Evolutionary conservation across 805 yeast genomes (phyloP).

Genomic region (Tetrapisispora namnaoensis): DNA sequence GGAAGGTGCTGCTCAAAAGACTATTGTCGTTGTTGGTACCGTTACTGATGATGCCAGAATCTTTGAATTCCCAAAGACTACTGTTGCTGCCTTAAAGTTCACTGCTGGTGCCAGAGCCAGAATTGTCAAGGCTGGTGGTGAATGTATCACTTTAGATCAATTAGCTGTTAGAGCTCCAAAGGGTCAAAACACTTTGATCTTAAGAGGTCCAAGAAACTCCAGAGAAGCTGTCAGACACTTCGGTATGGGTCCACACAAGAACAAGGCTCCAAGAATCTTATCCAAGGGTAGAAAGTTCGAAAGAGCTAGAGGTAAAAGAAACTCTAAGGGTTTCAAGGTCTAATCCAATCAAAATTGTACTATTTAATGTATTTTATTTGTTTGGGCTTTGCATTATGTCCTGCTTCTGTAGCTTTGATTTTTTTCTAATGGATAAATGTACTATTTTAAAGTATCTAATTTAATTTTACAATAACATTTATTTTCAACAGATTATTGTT

Average conservation of each 20-base stretch:
- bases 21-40: constrained; percentile 97
- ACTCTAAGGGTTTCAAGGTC: constrained; percentile 99
- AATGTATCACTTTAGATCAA: constrained; percentile 97
- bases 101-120: constrained; percentile 98
- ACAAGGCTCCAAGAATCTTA: constrained; percentile 96
- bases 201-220: constrained; percentile 98
- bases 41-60: constrained; percentile 97
- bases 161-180: constrained; percentile 98
- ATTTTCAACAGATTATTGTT: background rate
- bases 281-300: constrained; percentile 99
- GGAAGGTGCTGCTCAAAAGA: constrained; percentile 81
- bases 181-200: constrained; percentile 95
- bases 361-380: background rate
- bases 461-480: constrained; percentile 3
- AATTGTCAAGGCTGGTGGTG: constrained; percentile 98
- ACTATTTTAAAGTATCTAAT: constrained; percentile 1
- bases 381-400: background rate
- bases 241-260: constrained; percentile 99
- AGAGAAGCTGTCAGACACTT: constrained; percentile 99
- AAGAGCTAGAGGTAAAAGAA: constrained; percentile 99
- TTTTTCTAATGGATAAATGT: constrained; percentile 2
- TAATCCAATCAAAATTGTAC: constrained; percentile 37
- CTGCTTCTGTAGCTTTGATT: background rate
- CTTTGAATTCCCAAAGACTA: constrained; percentile 88
- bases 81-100: constrained; percentile 98